phyloP scores from a whole-genome alignment of 2,329 filamentous ascomycete species.

The Ophiocordyceps unilateralis region DNA sequence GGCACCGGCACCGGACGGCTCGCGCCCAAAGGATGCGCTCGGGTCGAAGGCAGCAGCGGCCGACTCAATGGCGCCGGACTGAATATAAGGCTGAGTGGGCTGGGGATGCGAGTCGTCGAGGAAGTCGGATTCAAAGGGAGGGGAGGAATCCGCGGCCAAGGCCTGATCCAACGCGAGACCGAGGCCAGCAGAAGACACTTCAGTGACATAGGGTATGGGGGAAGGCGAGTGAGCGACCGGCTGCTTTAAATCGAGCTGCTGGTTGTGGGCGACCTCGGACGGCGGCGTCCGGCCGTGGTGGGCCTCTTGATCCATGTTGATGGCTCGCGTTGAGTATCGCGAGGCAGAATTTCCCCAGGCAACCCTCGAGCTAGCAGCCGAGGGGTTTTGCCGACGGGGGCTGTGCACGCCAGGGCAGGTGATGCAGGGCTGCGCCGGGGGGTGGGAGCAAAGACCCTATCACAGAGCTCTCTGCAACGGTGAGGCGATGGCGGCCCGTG shows the following conservation, averaged over 20 bases:
- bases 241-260: slow-evolving; percentile 48
- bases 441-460: neutral
- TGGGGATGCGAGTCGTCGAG: slow-evolving; percentile 26
- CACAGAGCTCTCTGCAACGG: neutral
- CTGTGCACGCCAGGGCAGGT: slow-evolving; percentile 8
- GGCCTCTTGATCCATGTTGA: slow-evolving; percentile 24
- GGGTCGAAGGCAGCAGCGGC: slow-evolving; percentile 22
- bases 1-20: slow-evolving; percentile 14
- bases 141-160: slow-evolving; percentile 25
- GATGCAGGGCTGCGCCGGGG: slow-evolving; percentile 7
- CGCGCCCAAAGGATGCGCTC: slow-evolving; percentile 26
- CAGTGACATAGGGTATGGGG: slow-evolving; percentile 34
- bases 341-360: slow-evolving; percentile 28
- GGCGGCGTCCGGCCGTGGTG: slow-evolving; percentile 37
- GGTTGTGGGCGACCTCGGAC: slow-evolving; percentile 21
- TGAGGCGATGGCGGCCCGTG: neutral
- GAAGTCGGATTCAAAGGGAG: slow-evolving; percentile 26
- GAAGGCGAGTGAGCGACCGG: slow-evolving; percentile 39
- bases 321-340: slow-evolving; percentile 7
- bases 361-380: slow-evolving; percentile 22
- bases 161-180: slow-evolving; percentile 39
- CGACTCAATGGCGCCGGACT: slow-evolving; percentile 17
- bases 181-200: slow-evolving; percentile 32
- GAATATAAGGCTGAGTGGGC: slow-evolving; percentile 13
- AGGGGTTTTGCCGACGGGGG: slow-evolving; percentile 13